phyloP scores from a whole-genome alignment of 306 rosid genomes.

The Argentina anserina region DNA sequence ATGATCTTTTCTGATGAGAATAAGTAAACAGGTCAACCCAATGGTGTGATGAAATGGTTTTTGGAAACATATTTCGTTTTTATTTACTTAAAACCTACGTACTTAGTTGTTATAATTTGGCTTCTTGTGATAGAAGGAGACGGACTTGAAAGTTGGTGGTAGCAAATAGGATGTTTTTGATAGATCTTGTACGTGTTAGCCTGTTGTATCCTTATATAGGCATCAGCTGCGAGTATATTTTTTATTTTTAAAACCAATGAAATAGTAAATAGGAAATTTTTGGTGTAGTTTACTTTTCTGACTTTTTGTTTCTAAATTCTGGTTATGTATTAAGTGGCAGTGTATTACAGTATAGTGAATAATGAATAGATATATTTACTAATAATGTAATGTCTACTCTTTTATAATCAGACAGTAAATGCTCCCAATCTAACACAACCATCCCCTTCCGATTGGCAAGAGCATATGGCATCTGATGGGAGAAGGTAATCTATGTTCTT shows the following conservation, averaged over 20 bases:
- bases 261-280: neutral
- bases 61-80: neutral
- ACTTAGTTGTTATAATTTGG: neutral
- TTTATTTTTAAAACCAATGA: neutral
- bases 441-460: conserved; percentile 94
- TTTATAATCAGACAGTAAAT: conserved; percentile 48
- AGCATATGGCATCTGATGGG: conserved; percentile 82
- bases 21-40: neutral
- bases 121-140: neutral
- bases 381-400: conserved; percentile 6
- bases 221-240: neutral
- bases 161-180: neutral
- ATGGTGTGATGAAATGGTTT: neutral
- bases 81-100: neutral
- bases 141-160: neutral
- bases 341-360: neutral
- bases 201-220: neutral
- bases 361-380: neutral
- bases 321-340: neutral
- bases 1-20: neutral
- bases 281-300: neutral
- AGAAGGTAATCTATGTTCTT: conserved; percentile 55
- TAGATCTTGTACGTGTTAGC: neutral
- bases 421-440: conserved; percentile 40
- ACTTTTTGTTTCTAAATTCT: neutral